These are phyloP conservation scores for Aureobasidium sp. DNA, from an alignment of 2,329 filamentous ascomycete genomes.

Conservation along the genomic window DNA sequence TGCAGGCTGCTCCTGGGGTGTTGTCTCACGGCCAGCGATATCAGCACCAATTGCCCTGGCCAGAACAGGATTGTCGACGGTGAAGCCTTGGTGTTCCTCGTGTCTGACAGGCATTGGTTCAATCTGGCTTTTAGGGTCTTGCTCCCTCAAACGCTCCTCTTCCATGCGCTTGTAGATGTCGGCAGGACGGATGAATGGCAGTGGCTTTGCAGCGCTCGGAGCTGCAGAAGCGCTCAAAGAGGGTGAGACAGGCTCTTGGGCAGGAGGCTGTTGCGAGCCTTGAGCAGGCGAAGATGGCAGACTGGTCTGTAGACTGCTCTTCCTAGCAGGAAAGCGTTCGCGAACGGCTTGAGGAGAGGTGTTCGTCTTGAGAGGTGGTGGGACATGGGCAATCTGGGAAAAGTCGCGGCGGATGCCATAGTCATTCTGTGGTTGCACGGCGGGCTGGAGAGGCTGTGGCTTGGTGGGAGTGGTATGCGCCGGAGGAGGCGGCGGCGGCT, in stretches of 20 bases:
- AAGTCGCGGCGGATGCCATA: slow-evolving; percentile 36
- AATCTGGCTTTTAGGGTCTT: slow-evolving; percentile 31
- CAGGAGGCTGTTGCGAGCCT: slow-evolving; percentile 11
- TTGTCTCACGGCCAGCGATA: neutral
- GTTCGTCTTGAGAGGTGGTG: slow-evolving; percentile 39
- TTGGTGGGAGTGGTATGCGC: slow-evolving; percentile 7
- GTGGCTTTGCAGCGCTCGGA: slow-evolving; percentile 22
- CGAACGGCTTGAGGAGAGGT: neutral
- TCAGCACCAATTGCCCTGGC: slow-evolving; percentile 17
- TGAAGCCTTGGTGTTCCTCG: slow-evolving; percentile 43
- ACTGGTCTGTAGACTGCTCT: slow-evolving; percentile 47
- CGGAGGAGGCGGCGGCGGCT: neutral
- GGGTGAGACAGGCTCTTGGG: slow-evolving; percentile 6
- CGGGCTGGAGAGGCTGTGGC: neutral
- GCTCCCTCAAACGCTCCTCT: slow-evolving; percentile 48
- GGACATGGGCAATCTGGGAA: slow-evolving; percentile 42
- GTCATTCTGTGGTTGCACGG: neutral
- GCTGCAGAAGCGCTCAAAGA: neutral
- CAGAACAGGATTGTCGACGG: slow-evolving; percentile 18
- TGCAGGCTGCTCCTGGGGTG: neutral
- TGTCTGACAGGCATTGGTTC: slow-evolving; percentile 31
- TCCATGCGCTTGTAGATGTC: slow-evolving; percentile 68
- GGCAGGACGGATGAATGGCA: slow-evolving; percentile 61
- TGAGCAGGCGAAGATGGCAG: slow-evolving; percentile 3
- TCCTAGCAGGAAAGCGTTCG: slow-evolving; percentile 36